Evolutionary conservation across 176 grass and related monocot genomes (phyloP), one percentile per base, ranked within the genome.

Genomic region (Pontederia paniculata): DNA sequence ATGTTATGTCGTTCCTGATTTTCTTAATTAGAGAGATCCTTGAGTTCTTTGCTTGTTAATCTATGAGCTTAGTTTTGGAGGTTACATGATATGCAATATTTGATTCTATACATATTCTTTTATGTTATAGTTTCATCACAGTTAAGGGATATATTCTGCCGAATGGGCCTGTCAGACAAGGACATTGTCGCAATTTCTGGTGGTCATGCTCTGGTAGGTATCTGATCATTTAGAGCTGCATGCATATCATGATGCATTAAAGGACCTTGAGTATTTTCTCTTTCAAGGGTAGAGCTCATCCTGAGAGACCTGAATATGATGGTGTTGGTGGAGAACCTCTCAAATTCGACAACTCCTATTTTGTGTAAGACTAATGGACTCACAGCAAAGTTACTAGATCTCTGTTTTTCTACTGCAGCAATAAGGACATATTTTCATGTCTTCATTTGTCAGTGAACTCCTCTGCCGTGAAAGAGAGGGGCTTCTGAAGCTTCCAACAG

Each of bases 141-240:
- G 79, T 76, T 98, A 2, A 88, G 80, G 78, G 86, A 91, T 47
- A 88, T 98, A 73, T 91, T 98, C 70, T 73, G 77, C 50, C 78
- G 93, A 67, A 98, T 91, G 93, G 86, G 86, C 55, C 73, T 98
- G 63, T 73, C 80, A 19, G 86, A 98, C 73, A 98, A 88, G 79
- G 93, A 98, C 73, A 98, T 98, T 21, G 83, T 98, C 44, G 83
- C 93, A 62, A 61, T 88, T 46, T 98, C 86, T 61, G 93, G 93
- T 22, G 91, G 61, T 5, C 86, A 97, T 57, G 88, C 83, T 45
- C 77, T 98, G 83, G 87, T 98, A 91, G 10, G 44, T 21, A 8
- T 62, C 58, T 11, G 62, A 44, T 20, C 50, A 60, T 63, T 42
- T 21, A 49, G 14, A 37, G n/a, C 52, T 59, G 25, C 25, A 31